Percentiles rank a stretch among this genome's conserved stretches.
Evolutionary conservation across 148 eudicot genomes (phyloP).

Genomic region (Gaultheria prostrata): DNA sequence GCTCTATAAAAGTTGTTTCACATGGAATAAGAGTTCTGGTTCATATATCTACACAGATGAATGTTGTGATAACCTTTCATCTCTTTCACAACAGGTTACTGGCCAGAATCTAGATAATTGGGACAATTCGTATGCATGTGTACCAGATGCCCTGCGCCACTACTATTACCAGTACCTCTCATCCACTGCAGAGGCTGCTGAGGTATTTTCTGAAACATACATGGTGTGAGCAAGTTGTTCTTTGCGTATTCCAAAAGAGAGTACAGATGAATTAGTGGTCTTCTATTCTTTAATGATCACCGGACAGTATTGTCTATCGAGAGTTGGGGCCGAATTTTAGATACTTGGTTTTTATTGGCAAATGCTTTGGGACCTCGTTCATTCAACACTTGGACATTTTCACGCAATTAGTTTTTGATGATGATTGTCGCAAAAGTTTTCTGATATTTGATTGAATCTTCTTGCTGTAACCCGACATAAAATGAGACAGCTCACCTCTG

Average conservation of each 20-base stretch:
- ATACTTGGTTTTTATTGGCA: neutral
- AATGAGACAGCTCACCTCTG: constrained; percentile 16
- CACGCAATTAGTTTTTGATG: neutral
- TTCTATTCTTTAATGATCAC: neutral
- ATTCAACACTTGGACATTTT: constrained; percentile 3
- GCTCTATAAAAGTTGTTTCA: neutral
- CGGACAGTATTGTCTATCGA: neutral
- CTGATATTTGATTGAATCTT: constrained; percentile 1
- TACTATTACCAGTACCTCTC: constrained; percentile 94
- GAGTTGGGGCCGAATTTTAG: neutral
- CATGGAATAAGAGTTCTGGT: neutral
- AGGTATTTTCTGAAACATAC: constrained; percentile 52
- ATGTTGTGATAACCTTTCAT: neutral
- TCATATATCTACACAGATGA: neutral
- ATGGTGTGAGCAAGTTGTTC: constrained; percentile 17
- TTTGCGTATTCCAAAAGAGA: constrained; percentile 9
- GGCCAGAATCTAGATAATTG: constrained; percentile 92
- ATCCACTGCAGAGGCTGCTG: constrained; percentile 91
- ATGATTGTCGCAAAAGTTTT: neutral
- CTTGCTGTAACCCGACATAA: constrained; percentile 11
- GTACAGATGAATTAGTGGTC: constrained; percentile 13
- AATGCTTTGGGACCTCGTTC: constrained; percentile 7
- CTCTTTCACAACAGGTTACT: constrained; percentile 58
- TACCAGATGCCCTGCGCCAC: constrained; percentile 90
- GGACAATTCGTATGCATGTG: constrained; percentile 84